Evolutionary conservation across 768 basidiomycete genomes (phyloP).

Genomic region (Russula sp.): DNA sequence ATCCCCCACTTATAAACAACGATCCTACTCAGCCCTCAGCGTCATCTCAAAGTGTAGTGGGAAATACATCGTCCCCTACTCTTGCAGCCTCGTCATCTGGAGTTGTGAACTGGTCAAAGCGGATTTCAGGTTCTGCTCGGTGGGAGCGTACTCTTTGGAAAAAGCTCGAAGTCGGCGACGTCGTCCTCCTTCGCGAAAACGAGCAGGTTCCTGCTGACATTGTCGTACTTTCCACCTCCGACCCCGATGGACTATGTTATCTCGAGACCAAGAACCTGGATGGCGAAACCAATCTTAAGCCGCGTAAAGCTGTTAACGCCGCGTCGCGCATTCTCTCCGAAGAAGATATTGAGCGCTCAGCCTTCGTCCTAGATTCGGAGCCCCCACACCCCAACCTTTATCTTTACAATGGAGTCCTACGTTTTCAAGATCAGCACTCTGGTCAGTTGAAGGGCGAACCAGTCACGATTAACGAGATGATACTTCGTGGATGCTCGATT

Average conservation of each 20-base stretch:
- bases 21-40: conserved; percentile 14
- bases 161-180: conserved; percentile 96
- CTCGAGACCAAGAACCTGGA: conserved; percentile 98
- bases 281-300: conserved; percentile 95
- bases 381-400: conserved; percentile 93
- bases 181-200: conserved; percentile 84
- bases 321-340: conserved; percentile 73
- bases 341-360: conserved; percentile 82
- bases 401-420: conserved; percentile 77
- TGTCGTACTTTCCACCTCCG: conserved; percentile 85
- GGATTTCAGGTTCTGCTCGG: conserved; percentile 57
- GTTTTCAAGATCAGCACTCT: conserved; percentile 51
- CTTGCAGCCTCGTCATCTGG: conserved; percentile 33
- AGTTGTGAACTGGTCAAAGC: conserved; percentile 75
- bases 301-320: conserved; percentile 65
- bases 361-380: conserved; percentile 88
- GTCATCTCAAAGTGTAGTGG: conserved; percentile 2
- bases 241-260: conserved; percentile 87
- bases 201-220: conserved; percentile 97
- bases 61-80: conserved; percentile 3
- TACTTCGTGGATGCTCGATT: conserved; percentile 85
- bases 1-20: conserved; percentile 21
- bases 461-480: conserved; percentile 85
- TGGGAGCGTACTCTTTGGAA: conserved; percentile 99
- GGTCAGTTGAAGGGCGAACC: conserved; percentile 55